Evolutionary conservation across 306 rosid species (phyloP).

Genomic region (Dryas octopetala): DNA sequence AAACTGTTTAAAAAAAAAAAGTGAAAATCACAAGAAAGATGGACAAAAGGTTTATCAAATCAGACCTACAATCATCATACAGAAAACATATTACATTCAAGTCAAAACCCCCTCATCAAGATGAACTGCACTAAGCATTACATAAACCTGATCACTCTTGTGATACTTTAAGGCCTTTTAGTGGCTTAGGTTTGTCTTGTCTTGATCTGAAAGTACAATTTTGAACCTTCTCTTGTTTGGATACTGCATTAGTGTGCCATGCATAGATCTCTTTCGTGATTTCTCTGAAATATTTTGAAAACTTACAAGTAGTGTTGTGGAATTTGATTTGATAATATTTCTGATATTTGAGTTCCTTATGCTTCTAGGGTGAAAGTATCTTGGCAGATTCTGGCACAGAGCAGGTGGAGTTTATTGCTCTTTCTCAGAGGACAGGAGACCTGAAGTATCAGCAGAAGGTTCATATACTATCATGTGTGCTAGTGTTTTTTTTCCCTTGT

Average conservation of each 20-base stretch:
- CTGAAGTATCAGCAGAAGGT: slow-evolving; percentile 94
- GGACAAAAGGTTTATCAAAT: too few species aligned
- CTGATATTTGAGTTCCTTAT: slow-evolving; percentile 18
- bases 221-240: neutral
- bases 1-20: neutral
- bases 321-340: neutral
- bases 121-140: too few species aligned
- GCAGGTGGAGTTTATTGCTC: slow-evolving; percentile 94
- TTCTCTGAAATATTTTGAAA: slow-evolving; percentile 5
- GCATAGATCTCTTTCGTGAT: slow-evolving; percentile 21
- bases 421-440: slow-evolving; percentile 97
- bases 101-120: too few species aligned
- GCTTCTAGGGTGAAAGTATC: slow-evolving; percentile 80
- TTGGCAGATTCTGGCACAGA: slow-evolving; percentile 98
- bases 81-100: too few species aligned
- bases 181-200: too few species aligned
- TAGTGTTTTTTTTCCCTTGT: neutral
- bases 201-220: neutral
- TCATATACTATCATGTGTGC: slow-evolving; percentile 7
- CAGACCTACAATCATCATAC: too few species aligned
- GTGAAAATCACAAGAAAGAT: neutral
- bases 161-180: too few species aligned
- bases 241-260: slow-evolving; percentile 2
- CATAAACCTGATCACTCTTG: too few species aligned
- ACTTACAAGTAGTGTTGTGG: neutral